Percentiles rank a stretch among this genome's conserved stretches.
Conservation (phyloP, 2,329 filamentous ascomycete genomes). For the Alternaria incomplexa region DNA sequence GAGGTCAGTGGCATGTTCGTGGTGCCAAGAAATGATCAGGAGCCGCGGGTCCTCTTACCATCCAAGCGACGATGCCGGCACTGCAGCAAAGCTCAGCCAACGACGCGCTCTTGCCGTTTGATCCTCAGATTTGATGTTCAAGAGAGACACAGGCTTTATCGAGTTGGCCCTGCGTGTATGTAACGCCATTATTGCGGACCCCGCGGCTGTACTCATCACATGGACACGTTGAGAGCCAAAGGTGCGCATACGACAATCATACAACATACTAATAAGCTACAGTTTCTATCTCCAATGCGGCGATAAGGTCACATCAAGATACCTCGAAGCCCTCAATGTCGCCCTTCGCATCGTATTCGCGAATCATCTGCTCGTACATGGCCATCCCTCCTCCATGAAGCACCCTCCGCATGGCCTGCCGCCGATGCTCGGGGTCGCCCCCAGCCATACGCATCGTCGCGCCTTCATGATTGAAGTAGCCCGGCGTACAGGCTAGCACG, state of each 20-base stretch:
- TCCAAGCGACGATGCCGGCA: background rate
- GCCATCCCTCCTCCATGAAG: constrained; percentile 6
- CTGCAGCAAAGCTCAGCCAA: background rate
- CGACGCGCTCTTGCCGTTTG: background rate
- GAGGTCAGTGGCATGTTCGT: too few relatives aligned
- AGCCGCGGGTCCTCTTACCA: background rate
- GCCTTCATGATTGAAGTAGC: constrained; percentile 17
- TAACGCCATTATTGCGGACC: background rate
- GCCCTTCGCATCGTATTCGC: constrained; percentile 11
- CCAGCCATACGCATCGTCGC: background rate
- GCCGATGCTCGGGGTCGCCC: background rate
- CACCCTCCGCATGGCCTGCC: constrained; percentile 2
- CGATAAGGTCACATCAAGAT: background rate
- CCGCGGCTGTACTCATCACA: background rate
- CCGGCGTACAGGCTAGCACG: constrained; percentile 14
- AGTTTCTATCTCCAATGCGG: background rate
- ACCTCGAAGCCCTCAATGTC: constrained; percentile 10
- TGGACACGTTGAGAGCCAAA: background rate
- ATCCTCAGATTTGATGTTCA: background rate
- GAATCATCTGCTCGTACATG: constrained; percentile 8
- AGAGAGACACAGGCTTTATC: background rate
- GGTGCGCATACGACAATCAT: background rate
- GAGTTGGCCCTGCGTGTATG: too few relatives aligned
- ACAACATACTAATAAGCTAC: background rate
- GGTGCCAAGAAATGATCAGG: too few relatives aligned